Evolutionary conservation across 2,329 filamentous ascomycete genomes (phyloP).

Genomic region (Pseudogymnoascus sp.): DNA sequence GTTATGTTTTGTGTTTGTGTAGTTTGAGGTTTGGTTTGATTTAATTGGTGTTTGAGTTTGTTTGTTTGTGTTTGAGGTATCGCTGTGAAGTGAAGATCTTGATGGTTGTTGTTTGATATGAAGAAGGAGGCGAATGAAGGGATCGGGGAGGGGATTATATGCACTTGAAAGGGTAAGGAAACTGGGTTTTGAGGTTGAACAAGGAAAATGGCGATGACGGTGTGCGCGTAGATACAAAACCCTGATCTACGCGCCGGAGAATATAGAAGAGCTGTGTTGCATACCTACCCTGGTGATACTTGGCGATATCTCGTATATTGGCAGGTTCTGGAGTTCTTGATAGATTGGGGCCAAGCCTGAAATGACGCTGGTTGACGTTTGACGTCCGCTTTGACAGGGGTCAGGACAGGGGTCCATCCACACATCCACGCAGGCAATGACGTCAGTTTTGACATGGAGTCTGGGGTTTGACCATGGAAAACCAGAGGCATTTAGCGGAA

Average conservation of each 20-base stretch:
- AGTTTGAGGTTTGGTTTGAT: not conserved
- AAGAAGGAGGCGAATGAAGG: slow-evolving; percentile 2
- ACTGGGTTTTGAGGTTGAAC: not conserved
- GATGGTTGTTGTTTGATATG: not conserved
- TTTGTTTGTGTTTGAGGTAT: not conserved
- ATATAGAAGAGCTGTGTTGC: not conserved
- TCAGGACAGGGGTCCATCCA: not conserved
- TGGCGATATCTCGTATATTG: not conserved
- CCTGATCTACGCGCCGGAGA: not conserved
- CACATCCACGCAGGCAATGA: not conserved
- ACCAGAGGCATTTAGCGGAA: not conserved
- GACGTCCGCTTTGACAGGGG: not conserved
- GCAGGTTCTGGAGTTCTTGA: not conserved
- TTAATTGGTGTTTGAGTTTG: not conserved
- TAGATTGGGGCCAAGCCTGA: not conserved
- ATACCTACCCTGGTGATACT: not conserved
- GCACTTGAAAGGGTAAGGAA: not conserved
- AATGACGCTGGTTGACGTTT: slow-evolving; percentile 2
- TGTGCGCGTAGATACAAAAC: not conserved
- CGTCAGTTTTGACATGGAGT: not conserved
- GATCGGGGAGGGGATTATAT: not conserved
- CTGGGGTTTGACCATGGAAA: not conserved
- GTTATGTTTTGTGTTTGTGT: too few relatives aligned
- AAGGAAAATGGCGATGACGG: not conserved
- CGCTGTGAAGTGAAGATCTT: not conserved